Evolutionary conservation across 495 filamentous ascomycete genomes (phyloP).

Genomic region (Xylaria grammica): DNA sequence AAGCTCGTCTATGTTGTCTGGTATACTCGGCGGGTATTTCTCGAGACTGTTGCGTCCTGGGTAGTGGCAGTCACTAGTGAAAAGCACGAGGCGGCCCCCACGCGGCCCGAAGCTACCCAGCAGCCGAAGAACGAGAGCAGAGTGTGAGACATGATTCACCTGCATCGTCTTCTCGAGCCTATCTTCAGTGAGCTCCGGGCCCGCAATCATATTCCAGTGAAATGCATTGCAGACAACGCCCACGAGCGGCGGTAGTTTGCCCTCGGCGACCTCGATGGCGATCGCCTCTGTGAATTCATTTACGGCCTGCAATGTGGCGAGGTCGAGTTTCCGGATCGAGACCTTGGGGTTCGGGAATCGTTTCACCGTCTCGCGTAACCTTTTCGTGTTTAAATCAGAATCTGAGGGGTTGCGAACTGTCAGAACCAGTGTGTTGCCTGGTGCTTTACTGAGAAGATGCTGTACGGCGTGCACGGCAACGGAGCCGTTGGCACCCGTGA

Average conservation of each 20-base stretch:
- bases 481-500: conserved; percentile 40
- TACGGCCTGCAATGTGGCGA: conserved; percentile 42
- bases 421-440: conserved; percentile 41
- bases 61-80: conserved; percentile 47
- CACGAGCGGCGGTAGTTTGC: conserved; percentile 42
- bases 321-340: conserved; percentile 44
- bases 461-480: conserved; percentile 48
- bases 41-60: conserved; percentile 48
- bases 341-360: conserved; percentile 32
- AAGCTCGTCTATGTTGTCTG: conserved; percentile 33
- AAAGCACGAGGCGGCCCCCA: conserved; percentile 47
- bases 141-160: conserved; percentile 52
- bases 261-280: conserved; percentile 31
- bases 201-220: conserved; percentile 47
- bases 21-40: conserved; percentile 38
- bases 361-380: conserved; percentile 35
- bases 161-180: conserved; percentile 52
- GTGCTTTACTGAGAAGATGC: conserved; percentile 42
- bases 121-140: conserved; percentile 48
- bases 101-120: conserved; percentile 47
- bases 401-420: conserved; percentile 47
- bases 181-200: conserved; percentile 46
- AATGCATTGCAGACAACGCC: conserved; percentile 53
- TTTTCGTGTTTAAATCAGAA: conserved; percentile 47
- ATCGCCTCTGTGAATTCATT: conserved; percentile 35